phyloP scores from a whole-genome alignment of 2,329 filamentous ascomycete genomes.

The Piedraia hortae region DNA sequence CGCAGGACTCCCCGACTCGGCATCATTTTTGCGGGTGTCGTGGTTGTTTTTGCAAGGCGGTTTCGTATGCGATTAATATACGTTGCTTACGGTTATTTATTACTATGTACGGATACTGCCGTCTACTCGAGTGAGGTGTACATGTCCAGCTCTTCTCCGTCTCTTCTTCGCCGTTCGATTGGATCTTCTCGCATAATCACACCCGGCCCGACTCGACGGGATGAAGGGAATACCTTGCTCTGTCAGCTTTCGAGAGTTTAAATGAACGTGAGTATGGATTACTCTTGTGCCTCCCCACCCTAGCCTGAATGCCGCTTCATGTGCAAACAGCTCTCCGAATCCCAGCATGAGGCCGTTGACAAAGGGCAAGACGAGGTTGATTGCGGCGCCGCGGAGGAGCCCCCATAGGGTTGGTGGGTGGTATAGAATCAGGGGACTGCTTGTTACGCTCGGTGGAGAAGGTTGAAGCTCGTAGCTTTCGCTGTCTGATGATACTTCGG shows the following conservation, averaged over 20 bases:
- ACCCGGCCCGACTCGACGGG: conserved; percentile 51
- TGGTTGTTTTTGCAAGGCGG: too few relatives aligned
- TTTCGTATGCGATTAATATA: too few relatives aligned
- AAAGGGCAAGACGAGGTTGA: conserved; percentile 86
- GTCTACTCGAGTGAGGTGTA: conserved; percentile 45
- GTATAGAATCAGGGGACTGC: conserved; percentile 56
- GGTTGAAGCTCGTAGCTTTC: conserved; percentile 44
- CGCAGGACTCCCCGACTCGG: too few relatives aligned
- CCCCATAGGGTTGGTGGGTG: conserved; percentile 69
- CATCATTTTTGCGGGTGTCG: too few relatives aligned
- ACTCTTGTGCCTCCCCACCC: conserved; percentile 93
- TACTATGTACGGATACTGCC: too few relatives aligned
- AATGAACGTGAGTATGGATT: too few relatives aligned
- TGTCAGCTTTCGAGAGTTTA: too few relatives aligned
- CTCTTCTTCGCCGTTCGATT: conserved; percentile 24
- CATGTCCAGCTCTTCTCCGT: conserved; percentile 30
- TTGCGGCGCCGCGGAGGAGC: conserved; percentile 62
- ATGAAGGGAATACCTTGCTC: conserved; percentile 26
- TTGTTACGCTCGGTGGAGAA: conserved; percentile 29
- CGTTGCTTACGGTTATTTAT: too few relatives aligned
- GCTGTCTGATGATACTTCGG: conserved; percentile 55
- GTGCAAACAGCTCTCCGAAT: conserved; percentile 87
- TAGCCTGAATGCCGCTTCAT: conserved; percentile 76
- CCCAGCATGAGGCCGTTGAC: conserved; percentile 96
- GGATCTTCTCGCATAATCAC: conserved; percentile 51